Evolutionary conservation across 2,329 filamentous ascomycete genomes (phyloP).

Genomic region (Fusarium veterinarium): DNA sequence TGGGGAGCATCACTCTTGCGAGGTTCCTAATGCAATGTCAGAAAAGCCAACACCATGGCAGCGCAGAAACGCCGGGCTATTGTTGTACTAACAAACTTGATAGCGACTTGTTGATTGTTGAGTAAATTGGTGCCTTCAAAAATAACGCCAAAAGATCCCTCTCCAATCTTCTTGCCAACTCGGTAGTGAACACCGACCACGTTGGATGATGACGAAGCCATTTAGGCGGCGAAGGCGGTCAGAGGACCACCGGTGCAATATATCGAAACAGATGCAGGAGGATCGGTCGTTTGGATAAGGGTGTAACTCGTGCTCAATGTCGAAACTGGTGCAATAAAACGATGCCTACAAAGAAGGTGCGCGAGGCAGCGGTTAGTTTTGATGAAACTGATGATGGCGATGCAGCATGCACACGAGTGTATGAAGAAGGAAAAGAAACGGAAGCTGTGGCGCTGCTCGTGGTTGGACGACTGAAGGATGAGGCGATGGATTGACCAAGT

Average conservation of each 20-base stretch:
- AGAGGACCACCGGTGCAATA: slow-evolving; percentile 40
- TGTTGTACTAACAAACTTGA: slow-evolving; percentile 85
- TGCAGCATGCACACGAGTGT: neutral
- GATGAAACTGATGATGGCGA: slow-evolving; percentile 32
- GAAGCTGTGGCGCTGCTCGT: slow-evolving; percentile 38
- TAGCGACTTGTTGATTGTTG: slow-evolving; percentile 99
- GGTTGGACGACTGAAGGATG: slow-evolving; percentile 36
- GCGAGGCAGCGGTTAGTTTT: slow-evolving; percentile 37
- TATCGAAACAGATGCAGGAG: slow-evolving; percentile 25
- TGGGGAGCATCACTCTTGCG: slow-evolving; percentile 98
- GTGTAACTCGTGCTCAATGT: slow-evolving; percentile 22
- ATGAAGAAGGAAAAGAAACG: slow-evolving; percentile 26
- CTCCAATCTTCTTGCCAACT: slow-evolving; percentile 99
- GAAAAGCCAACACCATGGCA: neutral
- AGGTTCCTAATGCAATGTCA: slow-evolving; percentile 76
- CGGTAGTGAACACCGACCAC: slow-evolving; percentile 99
- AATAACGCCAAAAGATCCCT: slow-evolving; percentile 98
- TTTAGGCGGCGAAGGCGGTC: slow-evolving; percentile 55
- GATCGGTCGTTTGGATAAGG: slow-evolving; percentile 16
- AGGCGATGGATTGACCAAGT: slow-evolving; percentile 40
- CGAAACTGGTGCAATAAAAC: slow-evolving; percentile 34
- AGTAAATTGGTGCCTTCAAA: slow-evolving; percentile 98
- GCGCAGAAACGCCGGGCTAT: neutral
- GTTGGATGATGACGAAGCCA: slow-evolving; percentile 93
- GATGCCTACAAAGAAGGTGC: slow-evolving; percentile 37